Percentiles rank a stretch among this genome's conserved stretches.
Conservation (phyloP, 169 alveolate species). For the Plasmodium fragile region DNA sequence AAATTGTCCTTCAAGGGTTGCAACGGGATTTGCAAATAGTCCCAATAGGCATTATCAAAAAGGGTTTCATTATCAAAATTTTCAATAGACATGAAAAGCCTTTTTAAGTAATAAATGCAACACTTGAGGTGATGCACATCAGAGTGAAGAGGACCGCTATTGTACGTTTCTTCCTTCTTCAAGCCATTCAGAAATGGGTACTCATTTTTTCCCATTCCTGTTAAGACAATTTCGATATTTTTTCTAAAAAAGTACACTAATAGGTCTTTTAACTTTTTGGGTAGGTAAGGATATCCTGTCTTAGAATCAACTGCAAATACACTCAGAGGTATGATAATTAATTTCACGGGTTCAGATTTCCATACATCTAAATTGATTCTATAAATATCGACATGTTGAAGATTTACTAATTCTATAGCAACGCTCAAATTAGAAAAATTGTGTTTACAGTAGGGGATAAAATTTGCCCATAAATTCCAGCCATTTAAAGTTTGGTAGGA, state of each 20-base stretch:
- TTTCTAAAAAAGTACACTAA: slow-evolving; percentile 68
- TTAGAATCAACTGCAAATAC: slow-evolving; percentile 44
- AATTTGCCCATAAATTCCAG: slow-evolving; percentile 73
- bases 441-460: slow-evolving; percentile 50
- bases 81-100: slow-evolving; percentile 67
- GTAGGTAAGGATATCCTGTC: slow-evolving; percentile 64
- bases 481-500: slow-evolving; percentile 12
- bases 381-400: slow-evolving; percentile 28
- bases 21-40: slow-evolving; percentile 82
- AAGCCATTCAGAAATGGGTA: not conserved
- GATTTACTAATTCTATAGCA: slow-evolving; percentile 49
- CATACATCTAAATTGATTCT: slow-evolving; percentile 56
- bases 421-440: slow-evolving; percentile 32
- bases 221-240: slow-evolving; percentile 52
- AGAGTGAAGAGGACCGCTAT: not conserved
- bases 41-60: slow-evolving; percentile 72
- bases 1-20: slow-evolving; percentile 86
- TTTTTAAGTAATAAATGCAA: slow-evolving; percentile 67
- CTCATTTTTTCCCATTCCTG: not conserved
- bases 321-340: slow-evolving; percentile 62
- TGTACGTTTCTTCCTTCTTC: not conserved
- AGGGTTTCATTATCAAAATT: slow-evolving; percentile 59
- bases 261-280: slow-evolving; percentile 56
- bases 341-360: slow-evolving; percentile 76
- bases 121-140: slow-evolving; percentile 21